Base-by-base conservation (phyloP, 1,284 basidiomycete species). In the Microbotryum violaceum region DNA sequence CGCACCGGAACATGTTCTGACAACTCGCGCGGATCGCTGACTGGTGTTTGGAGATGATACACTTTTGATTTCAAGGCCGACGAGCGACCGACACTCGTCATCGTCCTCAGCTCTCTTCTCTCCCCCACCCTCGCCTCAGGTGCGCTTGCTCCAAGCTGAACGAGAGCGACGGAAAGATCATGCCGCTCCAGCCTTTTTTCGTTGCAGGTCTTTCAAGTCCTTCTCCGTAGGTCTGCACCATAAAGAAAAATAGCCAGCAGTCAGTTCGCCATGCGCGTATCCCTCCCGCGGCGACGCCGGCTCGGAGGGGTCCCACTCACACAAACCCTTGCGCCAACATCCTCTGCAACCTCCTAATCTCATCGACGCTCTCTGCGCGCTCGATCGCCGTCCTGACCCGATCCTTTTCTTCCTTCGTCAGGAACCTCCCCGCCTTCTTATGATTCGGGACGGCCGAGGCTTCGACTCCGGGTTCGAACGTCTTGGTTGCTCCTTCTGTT, bases 391-490 rank as follows among this genome's bases (percentile, higher is more conserved):
- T 85, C 74, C 87, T 87, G 67, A 97, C 89, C 70, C 86, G 84
- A 72, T 88, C 86, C 73, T 89, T 88, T 74, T 97, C 93, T 71
- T 94, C 90, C 67, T 88, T 87, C 21, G 90, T 91, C 85, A 97
- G 88, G 70, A 93, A 77, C 56, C 91, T 82, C 8, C 91, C 79
- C 4, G 68, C 65, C 3, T 42, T 42, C 61, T 78, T 77, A 12
- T 70, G 69, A 5, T 69, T 70, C 8, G 67, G 58, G 14, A 53
- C 63, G 29, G 66, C 70, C 49, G 67, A 60, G 1, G 61, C 46
- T 25, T 57, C 64, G 4, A 61, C 61, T 21, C 74, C 75, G 3
- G 74, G 73, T 58, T 75, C 72, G 56, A 77, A 75, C 31, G 87
- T 87, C 70, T 83, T 87, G 16, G 70, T 68, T 23, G 70, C 69